phyloP scores from a whole-genome alignment of 257 asterid species.

The Solanum medicagineum region DNA sequence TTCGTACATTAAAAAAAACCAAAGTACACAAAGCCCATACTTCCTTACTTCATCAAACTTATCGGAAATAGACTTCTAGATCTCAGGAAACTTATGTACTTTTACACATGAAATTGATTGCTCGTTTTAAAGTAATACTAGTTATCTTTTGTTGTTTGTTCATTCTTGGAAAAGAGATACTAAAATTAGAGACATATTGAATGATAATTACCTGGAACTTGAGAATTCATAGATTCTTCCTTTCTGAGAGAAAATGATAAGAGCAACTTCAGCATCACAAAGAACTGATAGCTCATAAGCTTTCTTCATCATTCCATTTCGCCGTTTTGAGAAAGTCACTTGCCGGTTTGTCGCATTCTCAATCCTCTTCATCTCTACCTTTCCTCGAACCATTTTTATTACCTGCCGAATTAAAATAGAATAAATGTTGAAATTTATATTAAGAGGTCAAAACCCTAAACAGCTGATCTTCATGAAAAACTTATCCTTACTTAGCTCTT shows the following conservation, averaged over 20 bases:
- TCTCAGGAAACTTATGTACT: not conserved
- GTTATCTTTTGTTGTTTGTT: not conserved
- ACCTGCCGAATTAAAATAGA: not conserved
- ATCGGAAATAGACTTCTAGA: not conserved
- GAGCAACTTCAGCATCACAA: slow-evolving; percentile 3
- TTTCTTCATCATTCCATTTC: slow-evolving; percentile 1
- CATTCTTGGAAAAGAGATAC: not conserved
- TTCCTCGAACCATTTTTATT: slow-evolving; percentile 2
- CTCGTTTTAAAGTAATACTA: no score
- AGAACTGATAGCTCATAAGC: slow-evolving; percentile 5
- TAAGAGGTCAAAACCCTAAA: not conserved
- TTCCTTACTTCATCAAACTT: not conserved
- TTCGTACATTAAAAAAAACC: not conserved
- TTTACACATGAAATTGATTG: not conserved
- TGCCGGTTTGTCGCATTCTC: not conserved
- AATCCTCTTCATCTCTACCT: not conserved
- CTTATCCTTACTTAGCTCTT: not conserved
- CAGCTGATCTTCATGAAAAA: not conserved
- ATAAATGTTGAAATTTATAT: not conserved
- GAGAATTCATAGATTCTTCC: not conserved
- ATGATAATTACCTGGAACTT: not conserved
- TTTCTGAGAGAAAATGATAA: not conserved
- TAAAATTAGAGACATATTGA: not conserved
- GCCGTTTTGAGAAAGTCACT: slow-evolving; percentile 1
- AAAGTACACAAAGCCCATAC: not conserved